Evolutionary conservation across 208 protist genomes (phyloP), one percentile per base, ranked within the genome.

Genomic region (Trypanosoma theileri): DNA sequence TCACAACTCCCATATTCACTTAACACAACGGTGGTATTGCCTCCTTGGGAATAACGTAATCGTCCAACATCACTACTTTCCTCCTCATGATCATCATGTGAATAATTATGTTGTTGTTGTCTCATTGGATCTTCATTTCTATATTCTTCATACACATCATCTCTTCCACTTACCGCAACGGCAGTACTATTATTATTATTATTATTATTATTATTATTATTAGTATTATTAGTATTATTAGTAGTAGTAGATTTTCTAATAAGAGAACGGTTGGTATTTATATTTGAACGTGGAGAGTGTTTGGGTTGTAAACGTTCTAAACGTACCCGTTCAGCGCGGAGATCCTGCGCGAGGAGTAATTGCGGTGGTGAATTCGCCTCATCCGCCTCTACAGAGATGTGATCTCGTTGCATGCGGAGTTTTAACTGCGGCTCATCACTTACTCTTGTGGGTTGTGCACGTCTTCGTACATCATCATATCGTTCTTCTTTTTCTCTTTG

Each of bases 261-360:
- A 1, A 35, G 4, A 35, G 28, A 35, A 8, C 28, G 28, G 1
- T 8, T 6, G 6, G 28, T 35, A 35, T 35, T 35, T 35, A 57
- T 50, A 24, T 51, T 22, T 6, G 16, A 48, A 4, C 62, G 48
- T 46, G 48, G 61, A 3, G 61, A 66, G 12, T n/a, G 48, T 2
- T 26, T 28, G 22, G 28, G n/a, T 35, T 57, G 61, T 48, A 46
- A 3, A n/a, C 48, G 40, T 16, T 40, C 46, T 35, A 4, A 42
- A 16, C 19, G 42, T 21, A 0, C 31, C n/a, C 14, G 28, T 45
- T 68, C 62, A 31, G 50, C 35, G 7, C 62, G 48, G 8, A 68
- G 24, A 31, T 68, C 62, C 52, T 68, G 62, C 6, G 62, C 48
- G 0, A 48, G 51, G 2, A 68, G 40, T 10, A 68, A 51, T 13